Percentiles rank a stretch among this genome's conserved stretches.
Evolutionary conservation across 2,329 filamentous ascomycete genomes (phyloP).

Genomic region (Hymenoscyphus repandus): DNA sequence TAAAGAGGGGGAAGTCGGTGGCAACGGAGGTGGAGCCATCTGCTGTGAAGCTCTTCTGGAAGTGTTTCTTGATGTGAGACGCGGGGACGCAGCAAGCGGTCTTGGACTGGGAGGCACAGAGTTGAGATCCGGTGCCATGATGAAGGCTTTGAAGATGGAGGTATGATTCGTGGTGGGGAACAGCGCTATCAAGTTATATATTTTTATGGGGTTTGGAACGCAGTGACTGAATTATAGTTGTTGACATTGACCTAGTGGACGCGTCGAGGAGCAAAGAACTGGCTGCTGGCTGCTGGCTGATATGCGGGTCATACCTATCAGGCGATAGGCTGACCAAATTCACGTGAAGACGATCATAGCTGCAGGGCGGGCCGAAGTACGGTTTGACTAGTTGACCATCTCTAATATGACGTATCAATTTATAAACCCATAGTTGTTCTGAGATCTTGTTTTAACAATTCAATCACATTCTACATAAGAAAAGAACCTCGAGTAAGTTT

Average conservation of each 20-base stretch:
- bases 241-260: too few species aligned
- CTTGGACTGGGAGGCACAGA: constrained; percentile 30
- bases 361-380: too few species aligned
- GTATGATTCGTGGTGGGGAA: not conserved
- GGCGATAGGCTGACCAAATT: too few species aligned
- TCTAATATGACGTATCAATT: too few species aligned
- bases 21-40: constrained; percentile 18
- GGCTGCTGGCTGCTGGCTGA: too few species aligned
- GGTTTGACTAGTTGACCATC: too few species aligned
- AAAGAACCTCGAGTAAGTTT: constrained; percentile 2
- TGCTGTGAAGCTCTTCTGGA: constrained; percentile 29
- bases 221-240: too few species aligned
- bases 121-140: constrained; percentile 33
- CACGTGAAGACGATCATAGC: too few species aligned
- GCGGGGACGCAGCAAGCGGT: constrained; percentile 23
- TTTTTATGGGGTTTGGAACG: too few species aligned
- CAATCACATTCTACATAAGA: not conserved
- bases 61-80: constrained; percentile 22
- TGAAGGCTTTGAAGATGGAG: not conserved
- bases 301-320: too few species aligned
- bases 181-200: not conserved
- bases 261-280: too few species aligned
- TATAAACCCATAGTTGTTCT: not conserved
- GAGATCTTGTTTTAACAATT: not conserved
- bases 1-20: constrained; percentile 19